Evolutionary conservation across 1,284 basidiomycete genomes (phyloP).

Genomic region (Sporisorium scitamineum): DNA sequence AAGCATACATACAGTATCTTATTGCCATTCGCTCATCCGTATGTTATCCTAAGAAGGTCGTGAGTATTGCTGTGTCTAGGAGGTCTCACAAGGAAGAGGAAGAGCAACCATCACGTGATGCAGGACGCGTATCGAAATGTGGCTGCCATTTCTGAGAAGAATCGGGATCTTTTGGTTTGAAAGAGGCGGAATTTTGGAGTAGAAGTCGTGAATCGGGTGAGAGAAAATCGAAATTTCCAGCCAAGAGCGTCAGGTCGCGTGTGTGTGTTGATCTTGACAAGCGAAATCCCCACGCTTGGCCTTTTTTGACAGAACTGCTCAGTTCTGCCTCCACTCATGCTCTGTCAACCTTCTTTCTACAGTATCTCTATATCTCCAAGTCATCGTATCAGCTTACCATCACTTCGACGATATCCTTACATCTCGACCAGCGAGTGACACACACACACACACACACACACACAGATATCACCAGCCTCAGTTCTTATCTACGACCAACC

Average conservation of each 20-base stretch:
- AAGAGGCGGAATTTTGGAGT: not conserved
- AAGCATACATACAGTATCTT: not conserved
- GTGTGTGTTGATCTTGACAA: constrained; percentile 3
- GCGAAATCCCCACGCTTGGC: not conserved
- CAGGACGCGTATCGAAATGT: constrained; percentile 5
- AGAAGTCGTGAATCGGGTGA: too few relatives aligned
- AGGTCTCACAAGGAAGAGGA: not conserved
- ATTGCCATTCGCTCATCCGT: not conserved
- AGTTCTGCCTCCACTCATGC: constrained; percentile 1
- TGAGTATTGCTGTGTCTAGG: not conserved
- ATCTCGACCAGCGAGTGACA: too few relatives aligned
- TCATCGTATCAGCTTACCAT: not conserved
- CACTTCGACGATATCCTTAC: not conserved
- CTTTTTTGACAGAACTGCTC: not conserved
- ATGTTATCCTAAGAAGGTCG: not conserved
- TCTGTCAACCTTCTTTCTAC: not conserved
- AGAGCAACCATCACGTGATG: constrained; percentile 12
- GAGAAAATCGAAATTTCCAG: not conserved
- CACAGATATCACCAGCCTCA: not conserved
- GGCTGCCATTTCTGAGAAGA: not conserved
- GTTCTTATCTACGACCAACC: not conserved
- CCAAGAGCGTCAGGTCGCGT: constrained; percentile 2
- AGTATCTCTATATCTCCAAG: not conserved
- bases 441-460: not conserved
- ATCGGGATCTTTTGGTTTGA: not conserved